phyloP scores from a whole-genome alignment of 2,329 filamentous ascomycete genomes.

The Zopfia rhizophila region DNA sequence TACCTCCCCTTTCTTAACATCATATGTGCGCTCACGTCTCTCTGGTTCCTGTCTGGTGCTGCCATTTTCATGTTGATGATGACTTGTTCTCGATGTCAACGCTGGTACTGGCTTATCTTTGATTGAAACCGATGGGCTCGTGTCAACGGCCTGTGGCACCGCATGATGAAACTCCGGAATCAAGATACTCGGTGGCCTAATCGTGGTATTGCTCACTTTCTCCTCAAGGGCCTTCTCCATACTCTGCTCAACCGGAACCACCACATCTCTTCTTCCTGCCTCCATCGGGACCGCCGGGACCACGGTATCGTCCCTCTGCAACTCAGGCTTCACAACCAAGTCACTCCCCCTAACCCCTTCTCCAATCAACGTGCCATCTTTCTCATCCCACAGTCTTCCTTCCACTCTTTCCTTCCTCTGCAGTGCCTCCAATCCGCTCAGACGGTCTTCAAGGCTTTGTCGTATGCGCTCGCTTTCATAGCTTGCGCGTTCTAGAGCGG shows the following conservation, averaged over 20 bases:
- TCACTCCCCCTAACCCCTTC: slow-evolving; percentile 30
- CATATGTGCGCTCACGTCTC: neutral
- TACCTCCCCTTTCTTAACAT: neutral
- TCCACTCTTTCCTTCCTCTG: slow-evolving; percentile 34
- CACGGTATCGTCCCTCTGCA: slow-evolving; percentile 3
- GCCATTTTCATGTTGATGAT: neutral
- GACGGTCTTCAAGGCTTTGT: slow-evolving; percentile 36
- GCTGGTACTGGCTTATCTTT: no score
- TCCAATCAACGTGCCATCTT: slow-evolving; percentile 27
- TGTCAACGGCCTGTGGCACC: slow-evolving; percentile 28
- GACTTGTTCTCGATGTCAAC: neutral
- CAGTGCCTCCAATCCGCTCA: slow-evolving; percentile 25
- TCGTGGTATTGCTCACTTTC: slow-evolving; percentile 43
- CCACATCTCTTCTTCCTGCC: no score
- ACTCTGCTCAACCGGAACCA: no score
- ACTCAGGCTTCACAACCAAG: slow-evolving; percentile 23
- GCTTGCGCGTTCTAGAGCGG: slow-evolving; percentile 27
- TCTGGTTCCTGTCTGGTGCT: no score
- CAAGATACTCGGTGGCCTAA: slow-evolving; percentile 37
- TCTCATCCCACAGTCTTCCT: slow-evolving; percentile 38
- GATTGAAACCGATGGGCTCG: neutral
- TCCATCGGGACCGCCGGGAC: no score
- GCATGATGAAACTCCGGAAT: slow-evolving; percentile 36
- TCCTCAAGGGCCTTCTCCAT: slow-evolving; percentile 42
- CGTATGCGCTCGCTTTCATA: slow-evolving; percentile 39